Evolutionary conservation across 2,329 filamentous ascomycete genomes (phyloP), one percentile per base, ranked within the genome.

Genomic region (Escovopsis sp.): DNA sequence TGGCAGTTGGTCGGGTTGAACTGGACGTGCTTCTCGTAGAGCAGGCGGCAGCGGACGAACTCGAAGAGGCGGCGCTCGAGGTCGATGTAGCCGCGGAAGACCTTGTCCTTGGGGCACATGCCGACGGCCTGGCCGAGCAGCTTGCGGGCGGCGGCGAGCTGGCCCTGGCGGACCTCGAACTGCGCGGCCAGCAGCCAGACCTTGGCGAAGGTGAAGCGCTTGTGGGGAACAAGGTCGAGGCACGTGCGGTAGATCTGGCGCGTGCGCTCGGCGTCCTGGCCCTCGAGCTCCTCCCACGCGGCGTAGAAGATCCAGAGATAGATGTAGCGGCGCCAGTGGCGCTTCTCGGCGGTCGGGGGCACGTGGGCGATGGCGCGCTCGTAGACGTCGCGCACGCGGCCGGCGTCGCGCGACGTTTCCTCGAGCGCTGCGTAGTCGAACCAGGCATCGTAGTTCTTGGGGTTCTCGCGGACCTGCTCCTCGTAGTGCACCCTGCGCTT

Each of bases 281-380:
- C 82, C 49, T 89, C 82, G 60, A 85, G 79, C 61, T 98, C 91
- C 60, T 96, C 91, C 77, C 84, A 96, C 15, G 95, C 67, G 9
- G 91, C 91, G 61, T 96, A 98, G 64, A 96, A 95, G 36, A 96
- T 77, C 86, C 89, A 98, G 1, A 98, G 73, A 58, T 96, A 98
- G 46, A 98, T 93, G 61, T 98, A 98, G 33, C 91, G 74, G 50
- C 91, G 75, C 91, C 91, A 98, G 60, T 96, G 88, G 38, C 91
- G 77, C 69, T 98, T 98, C 60, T 96, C 91, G 53, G 93, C 85
- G 18, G 87, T 93, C 0, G 91, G 89, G 2, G 91, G 91, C 12
- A 96, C 78, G 56, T 98, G 89, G 5, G 91, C 87, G 52, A 98
- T 94, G 2, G 91, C 91, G 53, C 87, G 77, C 63, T 98, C 91